A percentile compares a stretch with the other conserved stretches of the same genome.
Conservation (phyloP, 1,284 basidiomycete genomes). For the Sporisorium exsertum region DNA sequence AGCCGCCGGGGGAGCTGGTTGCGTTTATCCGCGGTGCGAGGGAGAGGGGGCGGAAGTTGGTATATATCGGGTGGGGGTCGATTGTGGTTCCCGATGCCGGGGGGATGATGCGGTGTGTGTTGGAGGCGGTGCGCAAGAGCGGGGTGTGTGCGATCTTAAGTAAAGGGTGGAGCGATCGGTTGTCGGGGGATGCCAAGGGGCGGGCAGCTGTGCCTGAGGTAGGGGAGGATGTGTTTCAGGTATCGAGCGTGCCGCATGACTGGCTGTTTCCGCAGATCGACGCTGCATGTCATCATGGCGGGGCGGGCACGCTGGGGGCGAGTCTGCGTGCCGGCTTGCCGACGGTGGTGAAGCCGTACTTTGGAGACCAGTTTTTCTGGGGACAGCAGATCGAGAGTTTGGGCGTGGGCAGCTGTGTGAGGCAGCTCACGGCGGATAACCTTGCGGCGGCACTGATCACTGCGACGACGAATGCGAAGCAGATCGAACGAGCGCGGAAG, state of each 20-base stretch:
- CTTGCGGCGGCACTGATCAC: conserved; percentile 81
- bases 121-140: conserved; percentile 83
- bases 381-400: conserved; percentile 89
- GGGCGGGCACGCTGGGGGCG: conserved; percentile 94
- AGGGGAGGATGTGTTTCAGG: conserved; percentile 76
- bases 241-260: conserved; percentile 92
- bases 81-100: conserved; percentile 95
- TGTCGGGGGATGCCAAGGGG: conserved; percentile 42
- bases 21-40: conserved; percentile 85
- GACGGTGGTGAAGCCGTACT: conserved; percentile 96
- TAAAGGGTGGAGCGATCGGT: conserved; percentile 96
- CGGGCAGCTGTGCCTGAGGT: conserved; percentile 72
- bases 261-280: conserved; percentile 95
- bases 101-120: conserved; percentile 87
- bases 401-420: conserved; percentile 85
- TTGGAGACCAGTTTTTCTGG: conserved; percentile 98
- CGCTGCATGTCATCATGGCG: conserved; percentile 95
- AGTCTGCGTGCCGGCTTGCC: conserved; percentile 91
- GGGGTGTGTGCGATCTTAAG: conserved; percentile 91
- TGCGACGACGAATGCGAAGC: conserved; percentile 87
- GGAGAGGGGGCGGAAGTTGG: conserved; percentile 82
- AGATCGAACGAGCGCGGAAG: conserved; percentile 82
- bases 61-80: conserved; percentile 98
- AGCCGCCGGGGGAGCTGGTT: conserved; percentile 81
- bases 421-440: conserved; percentile 82